Conservation (phyloP, 2,329 filamentous ascomycete species). For the Calonectria pseudoturangicola region DNA sequence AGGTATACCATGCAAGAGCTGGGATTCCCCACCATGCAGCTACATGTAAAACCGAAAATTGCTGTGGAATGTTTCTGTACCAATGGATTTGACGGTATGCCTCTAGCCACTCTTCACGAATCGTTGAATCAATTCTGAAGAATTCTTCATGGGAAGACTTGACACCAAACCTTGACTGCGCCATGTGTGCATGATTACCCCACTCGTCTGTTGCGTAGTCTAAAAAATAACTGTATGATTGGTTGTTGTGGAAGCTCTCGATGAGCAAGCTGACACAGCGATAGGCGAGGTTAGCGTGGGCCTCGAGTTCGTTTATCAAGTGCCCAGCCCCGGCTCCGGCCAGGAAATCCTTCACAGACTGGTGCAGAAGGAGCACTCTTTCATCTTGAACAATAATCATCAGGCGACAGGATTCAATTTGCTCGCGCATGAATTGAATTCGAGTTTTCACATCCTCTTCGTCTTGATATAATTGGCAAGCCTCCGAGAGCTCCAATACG, state of each 20-base stretch:
- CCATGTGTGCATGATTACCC: slow-evolving; percentile 16
- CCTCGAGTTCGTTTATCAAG: not conserved
- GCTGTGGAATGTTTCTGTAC: not conserved
- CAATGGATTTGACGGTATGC: not conserved
- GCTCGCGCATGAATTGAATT: slow-evolving; percentile 39
- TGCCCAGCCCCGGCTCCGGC: not conserved
- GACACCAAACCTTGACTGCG: not conserved
- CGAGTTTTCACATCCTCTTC: slow-evolving; percentile 36
- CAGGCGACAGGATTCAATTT: slow-evolving; percentile 42
- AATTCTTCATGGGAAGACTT: not conserved
- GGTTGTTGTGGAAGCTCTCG: not conserved
- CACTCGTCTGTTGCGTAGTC: not conserved
- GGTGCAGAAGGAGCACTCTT: slow-evolving; percentile 41
- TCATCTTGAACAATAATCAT: slow-evolving; percentile 43
- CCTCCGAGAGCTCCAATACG: slow-evolving; percentile 40
- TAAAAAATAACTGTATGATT: not conserved
- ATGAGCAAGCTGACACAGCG: slow-evolving; percentile 3
- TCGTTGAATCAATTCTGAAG: slow-evolving; percentile 1
- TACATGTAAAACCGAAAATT: not conserved
- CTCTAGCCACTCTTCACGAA: slow-evolving; percentile 3
- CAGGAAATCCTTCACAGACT: slow-evolving; percentile 46
- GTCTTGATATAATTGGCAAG: slow-evolving; percentile 41
- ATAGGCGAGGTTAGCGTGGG: slow-evolving; percentile 4
- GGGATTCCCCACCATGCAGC: slow-evolving; percentile 9
- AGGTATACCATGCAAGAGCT: not conserved